A percentile compares a stretch with the other conserved stretches of the same genome.
Conservation (phyloP, 2,329 filamentous ascomycete genomes). For the Neophaeococcomyces aloes region DNA sequence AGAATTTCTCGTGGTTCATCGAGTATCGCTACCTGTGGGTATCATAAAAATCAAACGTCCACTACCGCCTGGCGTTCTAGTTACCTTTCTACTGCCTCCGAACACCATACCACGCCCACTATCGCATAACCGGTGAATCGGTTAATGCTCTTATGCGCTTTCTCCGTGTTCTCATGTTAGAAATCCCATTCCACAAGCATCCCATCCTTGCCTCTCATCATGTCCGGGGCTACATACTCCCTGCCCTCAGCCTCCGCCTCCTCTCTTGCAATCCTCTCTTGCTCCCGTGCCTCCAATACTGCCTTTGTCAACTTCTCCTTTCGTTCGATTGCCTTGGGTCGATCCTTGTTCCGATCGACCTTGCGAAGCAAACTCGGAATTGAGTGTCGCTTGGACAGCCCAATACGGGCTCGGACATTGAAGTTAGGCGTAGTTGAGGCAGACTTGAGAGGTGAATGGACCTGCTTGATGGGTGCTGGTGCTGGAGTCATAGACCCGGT, state of each 20-base stretch:
- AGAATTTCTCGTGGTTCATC: too few relatives aligned
- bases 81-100: too few relatives aligned
- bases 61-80: too few relatives aligned
- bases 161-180: too few relatives aligned
- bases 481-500: too few relatives aligned
- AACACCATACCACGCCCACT: too few relatives aligned
- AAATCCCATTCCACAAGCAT: constrained; percentile 21
- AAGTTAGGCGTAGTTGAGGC: constrained; percentile 6
- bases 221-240: constrained; percentile 14
- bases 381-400: constrained; percentile 18
- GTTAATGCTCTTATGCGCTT: too few relatives aligned
- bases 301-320: constrained; percentile 19
- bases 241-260: constrained; percentile 10
- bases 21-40: too few relatives aligned
- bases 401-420: constrained; percentile 15
- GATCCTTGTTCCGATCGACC: constrained; percentile 19
- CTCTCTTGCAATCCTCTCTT: constrained; percentile 11
- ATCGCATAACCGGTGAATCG: too few relatives aligned
- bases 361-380: constrained; percentile 21
- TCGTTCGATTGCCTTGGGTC: constrained; percentile 16
- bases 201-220: constrained; percentile 19
- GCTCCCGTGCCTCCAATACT: constrained; percentile 10
- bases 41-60: too few relatives aligned
- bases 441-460: constrained; percentile 20
- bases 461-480: constrained; percentile 9